Base-by-base conservation (phyloP, 192 early-diverging fungal genomes). In the Endogone sp. region DNA sequence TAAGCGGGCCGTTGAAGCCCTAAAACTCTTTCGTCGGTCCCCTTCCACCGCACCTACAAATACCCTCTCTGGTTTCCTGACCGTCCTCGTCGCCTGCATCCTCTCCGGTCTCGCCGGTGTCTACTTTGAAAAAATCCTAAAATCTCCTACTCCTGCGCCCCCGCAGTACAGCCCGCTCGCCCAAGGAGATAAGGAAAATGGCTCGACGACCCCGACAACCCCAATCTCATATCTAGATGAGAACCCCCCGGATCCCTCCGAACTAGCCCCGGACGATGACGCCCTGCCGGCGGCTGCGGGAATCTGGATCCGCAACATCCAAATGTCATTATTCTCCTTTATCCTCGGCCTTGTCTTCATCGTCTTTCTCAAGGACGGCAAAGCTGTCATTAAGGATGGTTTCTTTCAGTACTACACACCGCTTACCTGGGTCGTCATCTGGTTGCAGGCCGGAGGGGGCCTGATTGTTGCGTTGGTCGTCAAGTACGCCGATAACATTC, bases 71-170 rank as follows among this genome's bases (percentile, higher is more conserved):
- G 79, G 80, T 27, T 71, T 95, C 24, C 30, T 92, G 28, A 82
- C 93, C 1, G 95, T 99, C 0, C 64, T 86, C 29, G 73, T 89
- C 4, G 95, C 97, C 2, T 97, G 97, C 76, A 65, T 95, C 22
- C 71, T 98, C 21, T 97, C 95, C 20, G 97, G 97, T 23, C 77
- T 98, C 24, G 95, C 97, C 3, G 97, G 97, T 56, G 97, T 99
- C 3, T 99, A 95, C 77, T 99, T 99, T 86, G 97, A 99, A 83
- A 97, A 95, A 81, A 93, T 99, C 31, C 84, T 99, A 56, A 99
- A 99, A 61, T 69, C 77, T 11, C 27, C 56, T 20, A 58, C 62
- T 16, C 60, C 66, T 16, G 25, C 32, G 23, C 49, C 44, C 10
- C 74, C 49, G 20, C 64, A 75, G 22, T 54, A 67, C 29, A 76